Evolutionary conservation across 2,329 filamentous ascomycete species (phyloP).

Genomic region (Penicillium polonicum): DNA sequence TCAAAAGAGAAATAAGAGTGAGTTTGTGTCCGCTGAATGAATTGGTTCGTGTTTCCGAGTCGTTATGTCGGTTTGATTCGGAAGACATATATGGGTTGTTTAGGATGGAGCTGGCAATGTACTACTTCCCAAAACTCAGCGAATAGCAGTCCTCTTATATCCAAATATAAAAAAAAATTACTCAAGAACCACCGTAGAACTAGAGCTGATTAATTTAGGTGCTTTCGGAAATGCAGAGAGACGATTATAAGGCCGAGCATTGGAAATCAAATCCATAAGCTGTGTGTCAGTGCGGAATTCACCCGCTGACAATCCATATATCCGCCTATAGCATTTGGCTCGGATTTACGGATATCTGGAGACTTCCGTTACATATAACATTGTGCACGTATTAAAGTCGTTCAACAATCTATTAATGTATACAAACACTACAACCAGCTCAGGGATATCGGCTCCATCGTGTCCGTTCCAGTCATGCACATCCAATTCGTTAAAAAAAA

Average conservation of each 20-base stretch:
- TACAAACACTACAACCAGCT: constrained; percentile 9
- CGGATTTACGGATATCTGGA: constrained; percentile 11
- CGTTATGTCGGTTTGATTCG: constrained; percentile 6
- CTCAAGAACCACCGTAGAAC: neutral
- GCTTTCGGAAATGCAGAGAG: constrained; percentile 10
- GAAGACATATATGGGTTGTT: constrained; percentile 26
- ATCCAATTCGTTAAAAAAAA: constrained; percentile 3
- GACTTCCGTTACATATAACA: neutral
- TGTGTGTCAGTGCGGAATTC: constrained; percentile 28
- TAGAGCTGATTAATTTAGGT: constrained; percentile 1
- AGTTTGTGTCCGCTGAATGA: constrained; percentile 9
- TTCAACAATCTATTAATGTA: constrained; percentile 15
- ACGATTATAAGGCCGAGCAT: constrained; percentile 20
- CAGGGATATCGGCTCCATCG: constrained; percentile 7
- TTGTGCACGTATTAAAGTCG: neutral
- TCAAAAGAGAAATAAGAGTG: constrained; percentile 18
- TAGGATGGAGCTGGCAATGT: neutral
- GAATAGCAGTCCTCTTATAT: neutral
- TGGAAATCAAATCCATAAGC: constrained; percentile 3
- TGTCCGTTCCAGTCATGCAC: constrained; percentile 16
- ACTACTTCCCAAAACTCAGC: too few relatives aligned
- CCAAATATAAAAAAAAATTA: neutral
- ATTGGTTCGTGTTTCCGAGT: neutral
- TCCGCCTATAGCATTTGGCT: neutral
- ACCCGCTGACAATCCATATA: constrained; percentile 14